phyloP scores from a whole-genome alignment of 768 basidiomycete genomes.

The Auricularia heimuer region DNA sequence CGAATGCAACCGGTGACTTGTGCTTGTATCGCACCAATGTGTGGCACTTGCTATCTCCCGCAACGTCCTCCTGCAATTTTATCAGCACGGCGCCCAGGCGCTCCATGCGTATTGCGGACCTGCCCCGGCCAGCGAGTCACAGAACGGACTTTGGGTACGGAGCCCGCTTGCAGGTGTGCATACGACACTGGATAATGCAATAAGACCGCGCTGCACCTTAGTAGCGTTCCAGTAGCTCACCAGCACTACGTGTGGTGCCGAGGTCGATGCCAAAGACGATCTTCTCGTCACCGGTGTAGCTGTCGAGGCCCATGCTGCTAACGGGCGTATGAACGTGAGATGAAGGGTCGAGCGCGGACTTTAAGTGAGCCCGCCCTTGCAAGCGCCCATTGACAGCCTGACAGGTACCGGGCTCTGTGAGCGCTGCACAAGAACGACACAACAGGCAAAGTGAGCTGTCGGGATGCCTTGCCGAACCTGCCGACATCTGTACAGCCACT shows the following conservation, averaged over 20 bases:
- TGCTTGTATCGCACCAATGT: constrained; percentile 2
- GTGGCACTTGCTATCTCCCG: neutral
- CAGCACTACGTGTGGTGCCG: neutral
- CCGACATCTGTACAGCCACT: too few relatives aligned
- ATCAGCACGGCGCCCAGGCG: neutral
- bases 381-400: neutral
- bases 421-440: too few relatives aligned
- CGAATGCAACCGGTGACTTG: neutral
- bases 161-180: neutral
- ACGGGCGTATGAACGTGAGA: neutral
- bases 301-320: neutral
- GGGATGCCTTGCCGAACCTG: too few relatives aligned
- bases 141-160: neutral
- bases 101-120: neutral
- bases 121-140: constrained; percentile 6
- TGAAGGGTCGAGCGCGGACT: neutral
- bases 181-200: neutral
- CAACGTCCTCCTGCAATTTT: neutral
- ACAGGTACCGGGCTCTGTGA: too few relatives aligned
- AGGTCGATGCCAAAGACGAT: neutral
- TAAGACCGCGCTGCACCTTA: neutral
- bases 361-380: neutral
- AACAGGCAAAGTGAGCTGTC: too few relatives aligned
- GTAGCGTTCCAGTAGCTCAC: neutral
- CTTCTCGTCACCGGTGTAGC: neutral